These are phyloP conservation scores for Coniosporium apollinis DNA, from an alignment of 495 filamentous ascomycete genomes.

Conservation along the genomic window DNA sequence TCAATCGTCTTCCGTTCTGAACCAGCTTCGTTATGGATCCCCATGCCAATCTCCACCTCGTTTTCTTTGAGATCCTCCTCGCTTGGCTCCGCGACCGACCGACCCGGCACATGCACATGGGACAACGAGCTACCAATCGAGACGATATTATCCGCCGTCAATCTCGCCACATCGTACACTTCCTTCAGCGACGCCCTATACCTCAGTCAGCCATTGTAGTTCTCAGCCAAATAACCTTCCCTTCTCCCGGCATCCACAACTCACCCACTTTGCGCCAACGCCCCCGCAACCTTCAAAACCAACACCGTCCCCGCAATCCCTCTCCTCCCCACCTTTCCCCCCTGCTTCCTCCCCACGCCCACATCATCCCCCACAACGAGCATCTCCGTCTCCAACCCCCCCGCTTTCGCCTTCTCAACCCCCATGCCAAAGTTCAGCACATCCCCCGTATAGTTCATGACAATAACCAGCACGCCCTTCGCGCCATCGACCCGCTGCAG, in stretches of 20 bases:
- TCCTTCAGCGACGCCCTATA: slow-evolving; percentile 37
- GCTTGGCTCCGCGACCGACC: slow-evolving; percentile 30
- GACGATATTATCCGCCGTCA: slow-evolving; percentile 61
- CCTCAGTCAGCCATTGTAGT: slow-evolving; percentile 2
- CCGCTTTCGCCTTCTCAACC: slow-evolving; percentile 77
- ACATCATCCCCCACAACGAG: slow-evolving; percentile 93
- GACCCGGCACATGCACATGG: slow-evolving; percentile 86
- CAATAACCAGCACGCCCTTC: slow-evolving; percentile 55
- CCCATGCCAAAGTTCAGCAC: slow-evolving; percentile 91
- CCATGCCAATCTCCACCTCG: slow-evolving; percentile 93
- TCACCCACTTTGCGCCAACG: slow-evolving; percentile 56
- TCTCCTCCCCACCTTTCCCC: slow-evolving; percentile 80
- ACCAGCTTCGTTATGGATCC: slow-evolving; percentile 92
- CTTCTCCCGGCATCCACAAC: slow-evolving; percentile 1
- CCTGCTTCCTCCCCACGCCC: slow-evolving; percentile 65
- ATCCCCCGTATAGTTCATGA: slow-evolving; percentile 57
- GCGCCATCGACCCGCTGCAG: slow-evolving; percentile 51
- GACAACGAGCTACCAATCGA: slow-evolving; percentile 73
- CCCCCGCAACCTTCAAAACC: slow-evolving; percentile 77
- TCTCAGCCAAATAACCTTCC: background rate
- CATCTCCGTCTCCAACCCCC: slow-evolving; percentile 72
- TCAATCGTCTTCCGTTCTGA: slow-evolving; percentile 50
- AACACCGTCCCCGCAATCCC: slow-evolving; percentile 85
- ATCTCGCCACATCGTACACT: slow-evolving; percentile 50
- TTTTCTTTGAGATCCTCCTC: slow-evolving; percentile 41